Conservation (phyloP, 1,139 yeast species). For the Geotrichum bryndzae region DNA sequence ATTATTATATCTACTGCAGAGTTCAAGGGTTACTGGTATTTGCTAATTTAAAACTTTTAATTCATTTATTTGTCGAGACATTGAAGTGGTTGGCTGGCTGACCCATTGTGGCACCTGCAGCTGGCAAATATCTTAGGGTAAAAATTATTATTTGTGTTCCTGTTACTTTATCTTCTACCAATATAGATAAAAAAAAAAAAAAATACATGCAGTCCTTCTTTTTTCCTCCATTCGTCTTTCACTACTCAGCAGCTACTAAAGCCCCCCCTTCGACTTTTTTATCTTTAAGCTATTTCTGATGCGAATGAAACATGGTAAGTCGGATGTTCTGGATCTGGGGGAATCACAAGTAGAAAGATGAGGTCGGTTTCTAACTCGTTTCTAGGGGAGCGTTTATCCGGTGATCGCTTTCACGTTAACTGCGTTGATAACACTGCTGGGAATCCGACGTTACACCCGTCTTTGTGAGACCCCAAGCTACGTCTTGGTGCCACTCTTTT, state of each 20-base stretch:
- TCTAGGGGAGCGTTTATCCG: conserved; percentile 29
- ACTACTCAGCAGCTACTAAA: background rate
- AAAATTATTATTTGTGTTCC: background rate
- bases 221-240: background rate
- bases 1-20: background rate
- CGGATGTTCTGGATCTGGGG: background rate
- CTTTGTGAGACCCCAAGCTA: conserved; percentile 37
- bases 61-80: background rate
- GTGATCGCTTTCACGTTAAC: conserved; percentile 34
- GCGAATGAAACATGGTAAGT: conserved; percentile 2
- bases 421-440: conserved; percentile 32
- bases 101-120: background rate
- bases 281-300: background rate
- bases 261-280: background rate
- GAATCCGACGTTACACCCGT: conserved; percentile 36
- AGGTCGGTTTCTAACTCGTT: background rate
- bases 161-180: background rate
- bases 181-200: background rate
- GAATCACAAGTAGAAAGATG: background rate
- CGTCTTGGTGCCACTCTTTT: conserved; percentile 38
- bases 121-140: background rate
- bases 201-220: background rate
- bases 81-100: background rate
- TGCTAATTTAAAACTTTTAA: no score
- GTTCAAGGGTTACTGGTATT: background rate